A percentile compares a stretch with the other conserved stretches of the same genome.
Evolutionary conservation across 2,329 filamentous ascomycete species (phyloP).

Genomic region (Hypoxylon sp.): DNA sequence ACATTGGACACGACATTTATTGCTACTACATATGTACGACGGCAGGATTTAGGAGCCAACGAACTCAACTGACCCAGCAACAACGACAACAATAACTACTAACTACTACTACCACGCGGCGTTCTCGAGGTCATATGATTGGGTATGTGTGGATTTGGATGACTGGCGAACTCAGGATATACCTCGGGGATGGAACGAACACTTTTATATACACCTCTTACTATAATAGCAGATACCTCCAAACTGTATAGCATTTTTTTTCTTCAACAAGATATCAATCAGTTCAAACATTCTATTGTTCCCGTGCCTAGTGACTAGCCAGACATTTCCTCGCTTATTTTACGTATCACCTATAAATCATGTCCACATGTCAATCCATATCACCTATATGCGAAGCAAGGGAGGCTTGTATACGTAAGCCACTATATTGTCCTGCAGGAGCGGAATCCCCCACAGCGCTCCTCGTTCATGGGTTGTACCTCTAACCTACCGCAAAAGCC

Average conservation of each 20-base stretch:
- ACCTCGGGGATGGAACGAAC: conserved; percentile 38
- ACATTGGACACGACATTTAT: conserved; percentile 17
- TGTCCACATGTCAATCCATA: not conserved
- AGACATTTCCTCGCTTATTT: not conserved
- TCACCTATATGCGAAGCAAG: not conserved
- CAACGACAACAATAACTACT: not conserved
- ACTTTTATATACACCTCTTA: conserved; percentile 21
- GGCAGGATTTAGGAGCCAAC: conserved; percentile 24
- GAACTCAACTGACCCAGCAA: conserved; percentile 31
- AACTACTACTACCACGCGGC: conserved; percentile 25
- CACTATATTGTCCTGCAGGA: conserved; percentile 1
- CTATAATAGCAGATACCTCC: conserved; percentile 17
- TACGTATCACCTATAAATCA: not conserved
- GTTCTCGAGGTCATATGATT: conserved; percentile 42
- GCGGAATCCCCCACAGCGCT: not conserved
- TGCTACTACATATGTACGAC: conserved; percentile 28
- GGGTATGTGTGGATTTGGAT: conserved; percentile 28
- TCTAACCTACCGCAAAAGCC: not conserved
- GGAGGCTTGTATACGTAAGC: not conserved
- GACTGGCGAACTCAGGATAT: conserved; percentile 42
- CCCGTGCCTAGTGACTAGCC: not conserved
- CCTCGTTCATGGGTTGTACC: not conserved
- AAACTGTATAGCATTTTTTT: conserved; percentile 34
- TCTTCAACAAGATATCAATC: conserved; percentile 30
- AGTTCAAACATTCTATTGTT: conserved; percentile 7